Percentiles rank a stretch among this genome's conserved stretches.
These are phyloP conservation scores for Schizothecium vesticola DNA, from an alignment of 495 filamentous ascomycete genomes.

Conservation along the genomic window DNA sequence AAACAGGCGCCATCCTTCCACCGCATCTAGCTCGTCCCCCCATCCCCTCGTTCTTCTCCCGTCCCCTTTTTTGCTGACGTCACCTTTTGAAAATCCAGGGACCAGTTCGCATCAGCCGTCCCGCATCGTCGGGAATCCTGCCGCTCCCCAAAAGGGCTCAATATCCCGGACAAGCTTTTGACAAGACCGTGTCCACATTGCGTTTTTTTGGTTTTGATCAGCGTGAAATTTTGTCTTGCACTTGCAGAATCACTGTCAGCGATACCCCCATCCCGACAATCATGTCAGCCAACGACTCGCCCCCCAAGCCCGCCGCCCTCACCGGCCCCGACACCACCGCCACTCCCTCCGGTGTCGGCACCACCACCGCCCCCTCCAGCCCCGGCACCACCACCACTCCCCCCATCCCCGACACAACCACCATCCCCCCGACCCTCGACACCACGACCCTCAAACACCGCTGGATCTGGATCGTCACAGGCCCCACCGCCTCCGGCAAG, in stretches of 20 bases:
- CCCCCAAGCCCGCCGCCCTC: neutral
- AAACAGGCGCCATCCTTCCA: neutral
- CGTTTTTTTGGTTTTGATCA: neutral
- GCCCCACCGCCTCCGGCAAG: conserved; percentile 29
- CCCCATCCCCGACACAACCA: neutral
- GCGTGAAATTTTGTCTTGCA: neutral
- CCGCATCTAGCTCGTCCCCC: neutral
- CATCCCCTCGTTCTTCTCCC: neutral
- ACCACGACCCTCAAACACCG: conserved; percentile 7
- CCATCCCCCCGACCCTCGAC: neutral
- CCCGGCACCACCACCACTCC: neutral
- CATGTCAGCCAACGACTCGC: neutral
- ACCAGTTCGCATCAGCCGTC: neutral
- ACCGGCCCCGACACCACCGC: too few species aligned
- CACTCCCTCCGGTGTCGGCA: neutral
- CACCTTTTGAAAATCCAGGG: neutral
- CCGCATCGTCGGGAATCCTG: neutral
- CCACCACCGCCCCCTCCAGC: neutral
- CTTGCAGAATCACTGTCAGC: neutral
- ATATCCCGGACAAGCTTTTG: neutral
- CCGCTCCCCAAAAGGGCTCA: neutral
- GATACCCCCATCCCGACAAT: neutral
- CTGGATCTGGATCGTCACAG: conserved; percentile 31
- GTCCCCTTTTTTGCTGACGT: neutral
- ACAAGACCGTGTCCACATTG: neutral